Percentiles rank a stretch among this genome's conserved stretches.
These are phyloP conservation scores for Ogataea degrootiae DNA, from an alignment of 805 yeast genomes.

Conservation along the genomic window DNA sequence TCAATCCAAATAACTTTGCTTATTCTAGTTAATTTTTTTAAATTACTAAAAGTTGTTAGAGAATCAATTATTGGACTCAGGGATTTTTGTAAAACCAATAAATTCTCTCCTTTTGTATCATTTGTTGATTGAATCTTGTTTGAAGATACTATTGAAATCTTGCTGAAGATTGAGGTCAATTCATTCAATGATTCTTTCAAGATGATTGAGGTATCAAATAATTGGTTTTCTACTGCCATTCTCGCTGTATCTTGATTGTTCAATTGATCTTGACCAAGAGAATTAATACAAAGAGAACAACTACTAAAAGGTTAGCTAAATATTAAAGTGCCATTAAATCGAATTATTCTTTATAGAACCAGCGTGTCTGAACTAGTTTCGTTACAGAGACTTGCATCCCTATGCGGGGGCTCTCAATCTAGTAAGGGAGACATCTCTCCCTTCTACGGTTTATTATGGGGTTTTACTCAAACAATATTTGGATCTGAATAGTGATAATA, in stretches of 20 bases:
- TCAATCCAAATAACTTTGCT: conserved; percentile 28
- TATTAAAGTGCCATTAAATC: no score
- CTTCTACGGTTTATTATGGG: no score
- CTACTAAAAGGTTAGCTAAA: no score
- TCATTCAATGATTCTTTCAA: conserved; percentile 10
- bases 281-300: not conserved
- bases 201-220: conserved; percentile 12
- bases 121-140: not conserved
- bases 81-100: conserved; percentile 21
- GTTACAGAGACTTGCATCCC: no score
- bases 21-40: conserved; percentile 22
- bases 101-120: conserved; percentile 7
- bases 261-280: not conserved
- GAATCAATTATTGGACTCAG: conserved; percentile 23
- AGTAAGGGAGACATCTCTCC: no score
- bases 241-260: not conserved
- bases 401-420: no score
- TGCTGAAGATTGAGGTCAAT: conserved; percentile 13
- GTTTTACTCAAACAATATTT: no score
- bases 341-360: no score
- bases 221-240: not conserved
- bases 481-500: no score
- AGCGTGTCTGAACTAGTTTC: no score
- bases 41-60: conserved; percentile 24
- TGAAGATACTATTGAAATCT: conserved; percentile 1